Evolutionary conservation across 495 filamentous ascomycete species (phyloP).

Genomic region (Aspergillus heteromorphus): DNA sequence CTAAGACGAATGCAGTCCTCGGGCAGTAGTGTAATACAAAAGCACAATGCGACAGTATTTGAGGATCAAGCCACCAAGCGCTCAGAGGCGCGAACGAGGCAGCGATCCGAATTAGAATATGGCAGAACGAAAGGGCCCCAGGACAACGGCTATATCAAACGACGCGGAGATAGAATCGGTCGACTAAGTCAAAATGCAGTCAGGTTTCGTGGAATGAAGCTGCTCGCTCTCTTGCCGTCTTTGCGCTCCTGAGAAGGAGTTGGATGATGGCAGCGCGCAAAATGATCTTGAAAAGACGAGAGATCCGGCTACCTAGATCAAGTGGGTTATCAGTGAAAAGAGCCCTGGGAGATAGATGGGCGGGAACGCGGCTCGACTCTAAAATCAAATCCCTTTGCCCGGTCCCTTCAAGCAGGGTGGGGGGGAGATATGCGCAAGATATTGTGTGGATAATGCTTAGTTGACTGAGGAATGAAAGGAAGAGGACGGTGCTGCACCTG

Average conservation of each 20-base stretch:
- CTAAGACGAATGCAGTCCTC: neutral
- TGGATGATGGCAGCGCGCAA: neutral
- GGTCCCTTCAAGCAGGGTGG: constrained; percentile 17
- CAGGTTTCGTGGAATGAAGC: neutral
- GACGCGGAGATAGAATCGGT: neutral
- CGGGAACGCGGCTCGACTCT: constrained; percentile 18
- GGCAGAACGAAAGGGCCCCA: neutral
- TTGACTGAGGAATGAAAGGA: constrained; percentile 23
- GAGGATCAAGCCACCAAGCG: neutral
- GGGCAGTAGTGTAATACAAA: neutral
- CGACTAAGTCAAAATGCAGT: neutral
- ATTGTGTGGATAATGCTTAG: constrained; percentile 19
- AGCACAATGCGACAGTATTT: neutral
- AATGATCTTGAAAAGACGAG: neutral
- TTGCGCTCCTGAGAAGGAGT: neutral
- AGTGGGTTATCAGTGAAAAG: constrained; percentile 4
- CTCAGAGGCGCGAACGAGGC: neutral
- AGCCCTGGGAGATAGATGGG: constrained; percentile 9
- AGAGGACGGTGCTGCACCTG: constrained; percentile 11
- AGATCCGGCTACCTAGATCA: constrained; percentile 12
- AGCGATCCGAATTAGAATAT: neutral
- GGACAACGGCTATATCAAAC: neutral
- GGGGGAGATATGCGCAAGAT: constrained; percentile 14
- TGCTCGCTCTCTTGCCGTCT: neutral
- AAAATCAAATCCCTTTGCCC: constrained; percentile 16